Evolutionary conservation across 2,329 filamentous ascomycete genomes (phyloP).

Genomic region (Pseudonectria buxi): DNA sequence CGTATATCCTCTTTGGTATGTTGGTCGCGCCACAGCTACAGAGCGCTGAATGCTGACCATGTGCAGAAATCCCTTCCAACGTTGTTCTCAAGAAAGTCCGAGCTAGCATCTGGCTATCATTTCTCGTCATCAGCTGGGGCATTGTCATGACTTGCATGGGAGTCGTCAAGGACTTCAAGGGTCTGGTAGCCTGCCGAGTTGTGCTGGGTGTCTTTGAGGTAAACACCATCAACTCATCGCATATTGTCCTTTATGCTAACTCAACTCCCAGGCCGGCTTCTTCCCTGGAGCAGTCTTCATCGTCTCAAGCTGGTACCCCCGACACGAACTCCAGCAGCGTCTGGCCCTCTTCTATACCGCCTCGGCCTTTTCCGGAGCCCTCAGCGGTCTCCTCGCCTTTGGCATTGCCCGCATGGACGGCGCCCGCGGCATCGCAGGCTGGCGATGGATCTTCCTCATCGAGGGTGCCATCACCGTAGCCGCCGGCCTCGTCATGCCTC

Average conservation of each 20-base stretch:
- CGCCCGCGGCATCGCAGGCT: slow-evolving; percentile 32
- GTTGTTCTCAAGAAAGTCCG: slow-evolving; percentile 28
- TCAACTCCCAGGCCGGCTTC: slow-evolving; percentile 29
- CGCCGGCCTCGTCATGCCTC: slow-evolving; percentile 24
- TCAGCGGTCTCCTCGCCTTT: slow-evolving; percentile 38
- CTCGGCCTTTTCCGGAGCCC: slow-evolving; percentile 33
- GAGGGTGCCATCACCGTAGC: slow-evolving; percentile 38
- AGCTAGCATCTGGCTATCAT: slow-evolving; percentile 29
- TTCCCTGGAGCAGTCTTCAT: slow-evolving; percentile 27
- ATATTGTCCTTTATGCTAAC: neutral
- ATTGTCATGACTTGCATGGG: slow-evolving; percentile 37
- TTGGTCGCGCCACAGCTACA: too few species aligned
- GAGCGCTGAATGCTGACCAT: slow-evolving; percentile 1
- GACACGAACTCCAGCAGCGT: slow-evolving; percentile 22
- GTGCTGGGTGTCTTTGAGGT: slow-evolving; percentile 34
- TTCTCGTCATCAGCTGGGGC: slow-evolving; percentile 35
- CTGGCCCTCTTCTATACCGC: slow-evolving; percentile 30
- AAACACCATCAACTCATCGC: neutral
- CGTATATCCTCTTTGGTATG: slow-evolving; percentile 38
- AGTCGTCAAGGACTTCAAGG: slow-evolving; percentile 38
- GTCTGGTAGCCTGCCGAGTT: slow-evolving; percentile 38
- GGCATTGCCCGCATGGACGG: slow-evolving; percentile 39
- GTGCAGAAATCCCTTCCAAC: slow-evolving; percentile 32
- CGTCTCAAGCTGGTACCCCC: slow-evolving; percentile 24
- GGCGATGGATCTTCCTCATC: slow-evolving; percentile 50